Conservation (phyloP, 345 rosid genomes). For the Eucalyptus erythrocorys region DNA sequence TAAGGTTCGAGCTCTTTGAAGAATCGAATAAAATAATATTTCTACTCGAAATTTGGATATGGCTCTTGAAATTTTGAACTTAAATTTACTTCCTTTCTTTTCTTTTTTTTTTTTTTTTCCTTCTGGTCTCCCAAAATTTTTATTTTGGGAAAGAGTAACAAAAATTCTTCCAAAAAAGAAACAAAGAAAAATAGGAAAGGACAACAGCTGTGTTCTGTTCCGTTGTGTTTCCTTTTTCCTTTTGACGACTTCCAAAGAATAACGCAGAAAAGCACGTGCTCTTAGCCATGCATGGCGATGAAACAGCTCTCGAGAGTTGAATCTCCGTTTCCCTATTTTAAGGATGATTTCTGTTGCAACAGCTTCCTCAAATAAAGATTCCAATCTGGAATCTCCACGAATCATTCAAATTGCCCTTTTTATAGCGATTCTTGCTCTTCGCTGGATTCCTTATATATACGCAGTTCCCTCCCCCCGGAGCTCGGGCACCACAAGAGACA, state of each 20-base stretch:
- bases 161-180: not conserved
- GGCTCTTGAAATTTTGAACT: not conserved
- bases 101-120: rapidly evolving
- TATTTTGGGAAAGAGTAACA: no score
- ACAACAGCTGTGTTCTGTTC: not conserved
- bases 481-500: not conserved
- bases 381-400: not conserved
- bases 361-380: not conserved
- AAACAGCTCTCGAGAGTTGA: not conserved
- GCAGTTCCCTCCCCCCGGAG: not conserved
- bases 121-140: not conserved
- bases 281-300: not conserved
- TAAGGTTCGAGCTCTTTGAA: not conserved
- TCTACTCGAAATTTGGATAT: not conserved
- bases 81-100: not conserved
- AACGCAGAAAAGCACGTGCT: not conserved
- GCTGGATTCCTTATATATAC: not conserved
- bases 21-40: not conserved
- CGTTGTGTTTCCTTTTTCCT: not conserved
- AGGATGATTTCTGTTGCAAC: not conserved
- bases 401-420: not conserved
- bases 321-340: not conserved
- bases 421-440: not conserved
- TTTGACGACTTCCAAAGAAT: not conserved
- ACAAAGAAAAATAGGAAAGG: not conserved